Percentiles rank a stretch among this genome's conserved stretches.
These are phyloP conservation scores for Lanmaoa pseudosensibilis DNA, from an alignment of 768 basidiomycete species.

Conservation along the genomic window DNA sequence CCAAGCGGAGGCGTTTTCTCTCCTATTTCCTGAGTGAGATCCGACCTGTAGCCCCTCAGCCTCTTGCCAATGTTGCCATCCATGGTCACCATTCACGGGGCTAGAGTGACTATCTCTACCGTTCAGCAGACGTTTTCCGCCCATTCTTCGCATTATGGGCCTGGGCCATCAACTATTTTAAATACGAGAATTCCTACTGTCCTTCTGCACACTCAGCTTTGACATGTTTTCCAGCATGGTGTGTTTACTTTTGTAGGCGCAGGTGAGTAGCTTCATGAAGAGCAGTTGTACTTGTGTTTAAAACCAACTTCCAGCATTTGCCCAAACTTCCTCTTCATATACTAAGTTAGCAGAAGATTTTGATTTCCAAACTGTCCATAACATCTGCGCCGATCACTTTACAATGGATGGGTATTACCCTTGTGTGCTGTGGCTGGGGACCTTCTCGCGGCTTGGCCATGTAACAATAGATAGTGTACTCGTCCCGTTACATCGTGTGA, in stretches of 20 bases:
- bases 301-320: neutral
- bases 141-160: neutral
- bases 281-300: neutral
- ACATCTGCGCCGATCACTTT: constrained; percentile 20
- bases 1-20: neutral
- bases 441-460: no score
- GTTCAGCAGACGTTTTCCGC: neutral
- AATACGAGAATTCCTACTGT: neutral
- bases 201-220: neutral
- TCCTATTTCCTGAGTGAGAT: neutral
- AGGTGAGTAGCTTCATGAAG: neutral
- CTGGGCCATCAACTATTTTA: neutral
- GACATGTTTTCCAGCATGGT: neutral
- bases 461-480: neutral
- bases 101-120: neutral
- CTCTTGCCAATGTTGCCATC: no score
- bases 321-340: neutral
- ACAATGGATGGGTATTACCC: neutral
- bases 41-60: neutral
- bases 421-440: no score
- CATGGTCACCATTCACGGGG: neutral
- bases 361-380: neutral
- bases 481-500: neutral
- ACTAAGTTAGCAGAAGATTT: neutral
- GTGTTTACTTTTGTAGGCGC: neutral